Base-by-base conservation (phyloP, 345 rosid species). In the Triadica sebifera region DNA sequence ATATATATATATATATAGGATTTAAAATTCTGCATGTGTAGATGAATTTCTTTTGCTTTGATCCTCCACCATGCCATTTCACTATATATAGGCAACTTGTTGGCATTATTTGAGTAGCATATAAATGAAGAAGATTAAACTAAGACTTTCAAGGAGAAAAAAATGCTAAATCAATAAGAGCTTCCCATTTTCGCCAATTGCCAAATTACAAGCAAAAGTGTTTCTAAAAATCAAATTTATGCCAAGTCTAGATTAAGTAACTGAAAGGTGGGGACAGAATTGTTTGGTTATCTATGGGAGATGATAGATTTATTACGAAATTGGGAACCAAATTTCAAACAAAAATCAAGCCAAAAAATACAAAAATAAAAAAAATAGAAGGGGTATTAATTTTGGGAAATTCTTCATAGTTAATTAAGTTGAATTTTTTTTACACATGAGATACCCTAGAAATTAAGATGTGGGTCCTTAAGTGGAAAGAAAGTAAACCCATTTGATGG, bases 281-380 rank as follows among this genome's bases (percentile, higher is more conserved):
- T 77, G 84, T 20, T 76, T 61, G 71, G 65, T 75, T 72, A 62
- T 73, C 71, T 70, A 58, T 77, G 29, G 77, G 74, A 70, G 61
- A 61, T 13, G 4, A 45, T 59, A 46, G 57, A 74, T 64, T 72
- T 65, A 46, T 52, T 45, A n/a, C 22, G 29, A 19, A 4, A 17
- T 8, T n/a, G 6, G 22, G 45, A 45, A 22, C 63, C 46, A 67
- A 46, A 22, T 37, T 46, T 1, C 22, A 56, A 17, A 12, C 19
- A 39, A 7, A 61, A 63, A 43, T 50, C 29, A 41, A 6, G 45
- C 37, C 45, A 13, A 24, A 17, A n/a, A 24, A 62, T 64, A 67
- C 19, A 11, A 50, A 13, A 49, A 24, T 12, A 17, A n/a, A 63
- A 9, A 11, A n/a, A n/a, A n/a, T n/a, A n/a, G n/a, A n/a, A n/a